phyloP scores from a whole-genome alignment of 2,329 filamentous ascomycete species.

The Xylaria polymorpha region DNA sequence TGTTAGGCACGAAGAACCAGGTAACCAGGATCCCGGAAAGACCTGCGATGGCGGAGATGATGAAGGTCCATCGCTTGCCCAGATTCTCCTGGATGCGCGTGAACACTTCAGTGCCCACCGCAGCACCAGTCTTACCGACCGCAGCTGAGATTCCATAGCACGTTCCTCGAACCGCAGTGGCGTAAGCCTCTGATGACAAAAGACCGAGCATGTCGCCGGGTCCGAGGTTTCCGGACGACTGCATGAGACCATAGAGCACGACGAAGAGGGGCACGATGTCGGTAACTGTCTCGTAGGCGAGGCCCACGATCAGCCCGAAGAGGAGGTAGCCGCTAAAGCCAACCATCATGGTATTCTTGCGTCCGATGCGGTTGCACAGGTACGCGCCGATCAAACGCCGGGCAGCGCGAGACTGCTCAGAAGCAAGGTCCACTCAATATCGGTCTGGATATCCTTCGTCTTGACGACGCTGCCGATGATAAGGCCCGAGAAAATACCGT shows the following conservation, averaged over 20 bases:
- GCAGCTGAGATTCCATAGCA: conserved; percentile 35
- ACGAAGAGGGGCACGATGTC: conserved; percentile 34
- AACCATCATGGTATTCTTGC: conserved; percentile 34
- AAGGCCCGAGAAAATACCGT: conserved; percentile 30
- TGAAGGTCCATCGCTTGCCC: conserved; percentile 35
- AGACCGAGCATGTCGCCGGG: conserved; percentile 35
- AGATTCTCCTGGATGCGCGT: conserved; percentile 31
- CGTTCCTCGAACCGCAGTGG: conserved; percentile 30
- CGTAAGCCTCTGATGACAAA: conserved; percentile 30
- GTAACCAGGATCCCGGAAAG: conserved; percentile 28
- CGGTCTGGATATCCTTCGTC: conserved; percentile 27
- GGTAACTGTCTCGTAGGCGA: conserved; percentile 29
- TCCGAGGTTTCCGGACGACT: conserved; percentile 31
- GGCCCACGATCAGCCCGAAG: conserved; percentile 30
- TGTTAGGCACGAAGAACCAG: conserved; percentile 31
- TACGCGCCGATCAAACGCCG: conserved; percentile 34
- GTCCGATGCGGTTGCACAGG: conserved; percentile 29
- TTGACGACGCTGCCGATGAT: conserved; percentile 34
- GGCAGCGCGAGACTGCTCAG: conserved; percentile 23
- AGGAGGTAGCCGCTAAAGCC: conserved; percentile 31
- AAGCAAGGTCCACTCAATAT: conserved; percentile 29
- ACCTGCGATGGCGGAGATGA: conserved; percentile 31
- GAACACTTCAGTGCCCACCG: conserved; percentile 32
- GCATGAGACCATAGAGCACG: conserved; percentile 33
- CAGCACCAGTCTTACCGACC: conserved; percentile 27